Conservation (phyloP, 257 asterid genomes). For the Petrea volubilis region DNA sequence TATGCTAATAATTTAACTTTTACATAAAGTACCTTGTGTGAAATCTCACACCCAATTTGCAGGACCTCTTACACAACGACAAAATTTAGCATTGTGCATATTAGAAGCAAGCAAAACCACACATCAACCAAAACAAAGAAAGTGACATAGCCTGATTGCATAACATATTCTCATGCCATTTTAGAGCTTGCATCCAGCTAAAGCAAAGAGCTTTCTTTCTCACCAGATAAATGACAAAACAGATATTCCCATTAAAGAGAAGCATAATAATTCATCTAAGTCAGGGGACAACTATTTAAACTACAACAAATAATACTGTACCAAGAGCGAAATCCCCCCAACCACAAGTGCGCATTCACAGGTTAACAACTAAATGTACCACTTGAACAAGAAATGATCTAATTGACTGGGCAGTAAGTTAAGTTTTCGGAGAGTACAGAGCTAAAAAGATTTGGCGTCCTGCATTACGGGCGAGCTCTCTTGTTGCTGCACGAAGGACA, state of each 20-base stretch:
- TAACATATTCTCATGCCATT: neutral
- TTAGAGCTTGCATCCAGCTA: neutral
- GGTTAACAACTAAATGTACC: slow-evolving; percentile 19
- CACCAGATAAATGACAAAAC: neutral
- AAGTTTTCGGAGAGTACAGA: slow-evolving; percentile 8
- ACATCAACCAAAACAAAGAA: too few relatives aligned
- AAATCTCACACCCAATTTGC: too few relatives aligned
- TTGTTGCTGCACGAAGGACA: slow-evolving; percentile 88
- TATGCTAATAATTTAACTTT: too few relatives aligned
- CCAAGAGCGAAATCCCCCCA: slow-evolving; percentile 16
- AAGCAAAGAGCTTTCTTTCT: neutral
- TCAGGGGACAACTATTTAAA: slow-evolving; percentile 8
- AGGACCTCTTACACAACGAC: neutral
- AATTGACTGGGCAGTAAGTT: neutral
- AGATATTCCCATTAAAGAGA: neutral
- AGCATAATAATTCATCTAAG: slow-evolving; percentile 17
- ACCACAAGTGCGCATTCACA: slow-evolving; percentile 30
- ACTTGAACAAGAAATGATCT: slow-evolving; percentile 28
- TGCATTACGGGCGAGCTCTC: slow-evolving; percentile 48
- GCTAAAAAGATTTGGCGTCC: neutral
- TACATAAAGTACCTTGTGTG: too few relatives aligned
- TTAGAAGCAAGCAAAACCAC: neutral
- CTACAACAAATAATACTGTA: slow-evolving; percentile 27
- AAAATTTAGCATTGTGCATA: neutral
- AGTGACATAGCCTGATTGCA: too few relatives aligned